These are phyloP conservation scores for Lyophyllum atratum DNA, from an alignment of 768 basidiomycete species.

Conservation along the genomic window DNA sequence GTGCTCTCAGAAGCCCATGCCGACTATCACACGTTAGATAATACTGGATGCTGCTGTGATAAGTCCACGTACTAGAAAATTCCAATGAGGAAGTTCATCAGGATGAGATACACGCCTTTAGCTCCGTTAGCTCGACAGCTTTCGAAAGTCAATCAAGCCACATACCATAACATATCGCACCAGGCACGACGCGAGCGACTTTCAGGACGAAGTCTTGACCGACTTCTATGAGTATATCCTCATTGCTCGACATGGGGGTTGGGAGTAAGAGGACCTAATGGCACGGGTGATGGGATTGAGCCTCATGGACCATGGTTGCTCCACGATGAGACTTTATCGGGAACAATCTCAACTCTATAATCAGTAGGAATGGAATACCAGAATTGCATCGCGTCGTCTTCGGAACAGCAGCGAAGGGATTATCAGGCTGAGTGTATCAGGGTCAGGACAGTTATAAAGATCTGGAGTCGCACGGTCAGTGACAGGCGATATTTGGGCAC, in stretches of 20 bases:
- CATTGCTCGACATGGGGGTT: constrained; percentile 15
- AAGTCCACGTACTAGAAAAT: constrained; percentile 14
- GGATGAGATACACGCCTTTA: constrained; percentile 20
- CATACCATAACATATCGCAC: constrained; percentile 21
- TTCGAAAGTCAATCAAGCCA: background rate
- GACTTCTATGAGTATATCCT: constrained; percentile 14
- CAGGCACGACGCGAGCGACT: constrained; percentile 19
- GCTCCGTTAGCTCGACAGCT: background rate
- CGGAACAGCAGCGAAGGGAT: background rate
- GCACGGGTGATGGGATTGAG: background rate
- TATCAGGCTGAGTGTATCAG: too few relatives aligned
- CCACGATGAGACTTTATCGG: background rate
- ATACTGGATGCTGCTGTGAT: background rate
- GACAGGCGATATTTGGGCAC: too few relatives aligned
- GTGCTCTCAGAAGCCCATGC: constrained; percentile 11
- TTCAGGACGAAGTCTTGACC: constrained; percentile 20
- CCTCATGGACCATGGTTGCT: background rate
- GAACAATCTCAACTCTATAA: background rate
- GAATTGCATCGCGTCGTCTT: too few relatives aligned
- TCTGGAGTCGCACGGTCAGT: too few relatives aligned
- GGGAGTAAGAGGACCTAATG: background rate
- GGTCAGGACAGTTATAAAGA: too few relatives aligned
- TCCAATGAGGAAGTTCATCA: constrained; percentile 15
- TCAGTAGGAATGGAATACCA: background rate
- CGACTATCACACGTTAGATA: constrained; percentile 13